Conservation (phyloP, 345 rosid species). For the Syzygium aromaticum region DNA sequence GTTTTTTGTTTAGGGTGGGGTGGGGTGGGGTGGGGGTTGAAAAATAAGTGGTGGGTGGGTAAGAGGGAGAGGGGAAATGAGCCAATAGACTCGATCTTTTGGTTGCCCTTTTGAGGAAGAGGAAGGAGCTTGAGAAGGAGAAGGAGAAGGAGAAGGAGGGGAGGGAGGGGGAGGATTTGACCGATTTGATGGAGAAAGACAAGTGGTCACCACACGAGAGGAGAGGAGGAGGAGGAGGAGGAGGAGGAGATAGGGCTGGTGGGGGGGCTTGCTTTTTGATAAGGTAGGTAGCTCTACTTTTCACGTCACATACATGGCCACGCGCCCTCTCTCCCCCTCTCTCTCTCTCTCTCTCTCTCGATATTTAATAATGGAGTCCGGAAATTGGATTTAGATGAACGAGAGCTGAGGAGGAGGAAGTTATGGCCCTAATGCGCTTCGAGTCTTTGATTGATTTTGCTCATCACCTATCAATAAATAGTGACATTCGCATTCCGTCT, state of each 20-base stretch:
- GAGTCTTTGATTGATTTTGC: neutral
- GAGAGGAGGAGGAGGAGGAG: neutral
- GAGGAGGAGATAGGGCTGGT: too few species aligned
- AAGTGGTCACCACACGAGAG: slow-evolving; percentile 28
- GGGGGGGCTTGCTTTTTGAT: slow-evolving; percentile 26
- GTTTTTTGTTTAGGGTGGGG: too few species aligned
- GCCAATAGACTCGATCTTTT: neutral
- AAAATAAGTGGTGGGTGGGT: neutral
- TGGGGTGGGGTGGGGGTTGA: neutral
- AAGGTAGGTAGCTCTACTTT: slow-evolving; percentile 49
- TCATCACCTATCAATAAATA: neutral
- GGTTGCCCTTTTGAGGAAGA: neutral
- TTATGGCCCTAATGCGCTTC: neutral
- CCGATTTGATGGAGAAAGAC: slow-evolving; percentile 46
- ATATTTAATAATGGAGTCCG: neutral
- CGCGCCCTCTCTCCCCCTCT: neutral
- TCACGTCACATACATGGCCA: neutral
- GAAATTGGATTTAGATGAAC: neutral
- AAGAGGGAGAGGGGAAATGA: neutral
- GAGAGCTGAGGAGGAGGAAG: neutral
- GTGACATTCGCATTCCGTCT: neutral
- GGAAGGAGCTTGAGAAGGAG: too few species aligned
- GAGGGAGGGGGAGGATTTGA: slow-evolving; percentile 22
- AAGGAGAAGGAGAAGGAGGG: neutral
- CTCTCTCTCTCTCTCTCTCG: neutral